phyloP scores from a whole-genome alignment of 116 monocot genomes.

The Trichopus zeylanicus region DNA sequence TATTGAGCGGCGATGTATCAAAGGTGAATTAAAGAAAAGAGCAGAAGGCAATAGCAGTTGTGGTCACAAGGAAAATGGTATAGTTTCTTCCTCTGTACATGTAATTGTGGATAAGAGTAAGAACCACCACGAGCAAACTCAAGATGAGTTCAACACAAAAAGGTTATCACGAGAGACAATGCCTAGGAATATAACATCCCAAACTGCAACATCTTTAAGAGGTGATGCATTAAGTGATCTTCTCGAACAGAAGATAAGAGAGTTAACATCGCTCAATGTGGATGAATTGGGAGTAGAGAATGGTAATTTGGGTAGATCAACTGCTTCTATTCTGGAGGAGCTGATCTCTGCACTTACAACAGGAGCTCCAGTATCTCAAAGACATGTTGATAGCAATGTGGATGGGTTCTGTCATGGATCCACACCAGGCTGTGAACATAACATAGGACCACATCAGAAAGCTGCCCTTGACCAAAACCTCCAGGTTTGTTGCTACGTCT shows the following conservation, averaged over 20 bases:
- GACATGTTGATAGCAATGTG: background rate
- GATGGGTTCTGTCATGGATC: background rate
- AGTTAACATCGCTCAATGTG: conserved; percentile 36
- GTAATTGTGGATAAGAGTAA: conserved; percentile 6
- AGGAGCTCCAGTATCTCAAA: conserved; percentile 11
- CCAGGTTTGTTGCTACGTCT: no score
- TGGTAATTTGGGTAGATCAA: conserved; percentile 25
- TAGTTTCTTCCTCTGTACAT: conserved; percentile 19
- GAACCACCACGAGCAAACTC: background rate
- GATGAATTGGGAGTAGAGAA: conserved; percentile 16
- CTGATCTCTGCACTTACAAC: conserved; percentile 45
- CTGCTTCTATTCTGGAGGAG: conserved; percentile 59
- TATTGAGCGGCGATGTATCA: conserved; percentile 9
- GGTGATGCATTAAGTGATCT: conserved; percentile 39
- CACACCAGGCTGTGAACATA: background rate
- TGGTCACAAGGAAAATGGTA: conserved; percentile 9
- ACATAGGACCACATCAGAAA: background rate
- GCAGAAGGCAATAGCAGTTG: conserved; percentile 1
- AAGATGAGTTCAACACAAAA: conserved; percentile 1
- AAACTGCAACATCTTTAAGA: conserved; percentile 7
- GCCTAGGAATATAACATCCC: conserved; percentile 1
- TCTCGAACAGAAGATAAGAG: conserved; percentile 49
- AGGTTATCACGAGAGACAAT: conserved; percentile 8
- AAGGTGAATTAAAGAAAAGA: conserved; percentile 11
- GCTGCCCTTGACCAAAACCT: background rate